Conservation (phyloP, 2,329 filamentous ascomycete species). For the Xylaria hypoxylon region DNA sequence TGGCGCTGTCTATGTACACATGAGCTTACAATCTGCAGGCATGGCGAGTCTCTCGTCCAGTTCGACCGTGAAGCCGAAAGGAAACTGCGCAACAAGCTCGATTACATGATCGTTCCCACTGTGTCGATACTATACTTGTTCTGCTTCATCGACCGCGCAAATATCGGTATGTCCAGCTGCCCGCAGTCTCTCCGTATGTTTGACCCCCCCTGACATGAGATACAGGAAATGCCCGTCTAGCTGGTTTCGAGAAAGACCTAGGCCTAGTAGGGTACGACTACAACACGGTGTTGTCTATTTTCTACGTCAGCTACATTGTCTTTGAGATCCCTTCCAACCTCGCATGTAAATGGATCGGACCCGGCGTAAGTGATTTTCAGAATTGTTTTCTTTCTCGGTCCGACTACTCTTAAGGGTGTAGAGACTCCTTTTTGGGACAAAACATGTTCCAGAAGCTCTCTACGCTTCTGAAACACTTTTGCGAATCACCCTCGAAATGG, state of each 20-base stretch:
- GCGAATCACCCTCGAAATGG: not conserved
- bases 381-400: not conserved
- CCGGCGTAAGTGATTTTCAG: constrained; percentile 56
- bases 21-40: constrained; percentile 48
- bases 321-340: constrained; percentile 78
- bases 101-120: constrained; percentile 71
- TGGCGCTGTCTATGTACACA: not conserved
- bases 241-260: constrained; percentile 73
- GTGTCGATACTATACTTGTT: constrained; percentile 74
- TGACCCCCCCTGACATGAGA: constrained; percentile 17
- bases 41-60: constrained; percentile 61
- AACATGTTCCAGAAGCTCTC: not conserved
- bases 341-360: constrained; percentile 76
- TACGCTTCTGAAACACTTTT: not conserved
- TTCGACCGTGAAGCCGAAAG: constrained; percentile 69
- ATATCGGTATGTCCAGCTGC: constrained; percentile 66
- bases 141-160: constrained; percentile 77
- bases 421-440: not conserved
- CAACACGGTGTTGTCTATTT: constrained; percentile 74
- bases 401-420: not conserved
- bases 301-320: constrained; percentile 79
- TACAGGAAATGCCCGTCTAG: constrained; percentile 74
- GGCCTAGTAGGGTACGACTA: constrained; percentile 72
- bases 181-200: not conserved
- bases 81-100: constrained; percentile 70